Evolutionary conservation across 768 basidiomycete genomes (phyloP), one percentile per base, ranked within the genome.

Genomic region (Leucogyrophana mollusca): DNA sequence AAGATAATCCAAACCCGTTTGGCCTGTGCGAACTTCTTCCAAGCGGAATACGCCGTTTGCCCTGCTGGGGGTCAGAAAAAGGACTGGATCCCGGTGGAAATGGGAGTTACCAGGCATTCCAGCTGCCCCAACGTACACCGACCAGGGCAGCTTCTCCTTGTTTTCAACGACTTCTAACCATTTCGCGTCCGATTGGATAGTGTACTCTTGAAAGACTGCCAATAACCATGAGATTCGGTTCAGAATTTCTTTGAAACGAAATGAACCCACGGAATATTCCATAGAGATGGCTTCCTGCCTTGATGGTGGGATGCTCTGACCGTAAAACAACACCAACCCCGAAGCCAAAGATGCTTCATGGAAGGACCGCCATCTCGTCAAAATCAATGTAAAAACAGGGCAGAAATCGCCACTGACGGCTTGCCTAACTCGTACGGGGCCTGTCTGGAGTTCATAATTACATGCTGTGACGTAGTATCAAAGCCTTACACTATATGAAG

Each of bases 311-410:
- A 36, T 56, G 45, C 37, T 78, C 73, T 0, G 74, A 76, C 18
- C 73, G 71, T 17, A 76, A n/a, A 38, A 74, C 73, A 4, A 76
- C 62, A 11, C 70, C 74, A n/a, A 79, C 60, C 16, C 73, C 77
- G 48, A 53, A 58, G 13, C 67, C 60, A 1, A 9, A 18, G 10
- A 70, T 17, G 14, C 67, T 71, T 9, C n/a, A 40, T 33, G 25
- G 16, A 22, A 20, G 18, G 16, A 16, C 34, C 43, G 21, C 17
- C 32, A 10, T 13, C 24, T 17, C 13, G 16, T 16, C n/a, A 3
- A 13, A 30, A 13, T 30, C 2, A 4, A 13, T 18, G 33, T 11
- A 58, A 44, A 40, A 47, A 35, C 33, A 43, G 49, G 9, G 44
- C 36, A 22, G 47, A 38, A 36, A 56, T 40, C 10, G 13, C 6